phyloP scores from a whole-genome alignment of 179 eudicot genomes.

The Silene coronaria region DNA sequence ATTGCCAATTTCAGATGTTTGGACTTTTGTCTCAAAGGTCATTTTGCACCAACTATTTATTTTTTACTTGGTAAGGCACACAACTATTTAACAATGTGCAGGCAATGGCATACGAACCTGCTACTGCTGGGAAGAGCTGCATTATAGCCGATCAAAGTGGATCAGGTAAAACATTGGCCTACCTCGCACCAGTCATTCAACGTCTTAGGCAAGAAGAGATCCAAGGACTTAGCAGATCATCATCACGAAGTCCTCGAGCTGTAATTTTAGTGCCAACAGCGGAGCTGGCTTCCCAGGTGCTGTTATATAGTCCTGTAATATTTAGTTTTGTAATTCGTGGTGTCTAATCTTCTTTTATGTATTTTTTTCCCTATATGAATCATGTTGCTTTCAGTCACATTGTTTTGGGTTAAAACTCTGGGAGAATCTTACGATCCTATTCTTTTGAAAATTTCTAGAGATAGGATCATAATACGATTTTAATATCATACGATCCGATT shows the following conservation, averaged over 20 bases:
- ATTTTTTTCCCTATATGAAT: background rate
- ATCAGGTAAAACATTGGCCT: conserved; percentile 95
- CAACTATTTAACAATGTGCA: conserved; percentile 27
- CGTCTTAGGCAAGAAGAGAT: conserved; percentile 85
- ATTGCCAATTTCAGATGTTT: background rate
- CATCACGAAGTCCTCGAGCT: conserved; percentile 72
- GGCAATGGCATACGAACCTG: conserved; percentile 83
- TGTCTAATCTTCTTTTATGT: conserved; percentile 5
- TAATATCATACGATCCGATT: too few species aligned
- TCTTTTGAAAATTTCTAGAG: too few species aligned
- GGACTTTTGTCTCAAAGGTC: background rate
- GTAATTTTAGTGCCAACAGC: conserved; percentile 90
- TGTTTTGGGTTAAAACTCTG: background rate
- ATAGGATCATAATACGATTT: too few species aligned
- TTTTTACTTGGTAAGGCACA: conserved; percentile 4
- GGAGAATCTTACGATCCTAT: too few species aligned
- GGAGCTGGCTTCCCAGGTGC: conserved; percentile 91
- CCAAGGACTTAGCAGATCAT: conserved; percentile 61
- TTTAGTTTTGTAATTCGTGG: background rate
- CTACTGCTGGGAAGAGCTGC: conserved; percentile 64
- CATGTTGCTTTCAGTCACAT: background rate
- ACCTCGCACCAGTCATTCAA: conserved; percentile 78
- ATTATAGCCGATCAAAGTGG: conserved; percentile 98
- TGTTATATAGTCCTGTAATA: conserved; percentile 15
- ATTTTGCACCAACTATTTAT: background rate